Base-by-base conservation (phyloP, 805 yeast genomes). In the Yarrowia sp. region DNA sequence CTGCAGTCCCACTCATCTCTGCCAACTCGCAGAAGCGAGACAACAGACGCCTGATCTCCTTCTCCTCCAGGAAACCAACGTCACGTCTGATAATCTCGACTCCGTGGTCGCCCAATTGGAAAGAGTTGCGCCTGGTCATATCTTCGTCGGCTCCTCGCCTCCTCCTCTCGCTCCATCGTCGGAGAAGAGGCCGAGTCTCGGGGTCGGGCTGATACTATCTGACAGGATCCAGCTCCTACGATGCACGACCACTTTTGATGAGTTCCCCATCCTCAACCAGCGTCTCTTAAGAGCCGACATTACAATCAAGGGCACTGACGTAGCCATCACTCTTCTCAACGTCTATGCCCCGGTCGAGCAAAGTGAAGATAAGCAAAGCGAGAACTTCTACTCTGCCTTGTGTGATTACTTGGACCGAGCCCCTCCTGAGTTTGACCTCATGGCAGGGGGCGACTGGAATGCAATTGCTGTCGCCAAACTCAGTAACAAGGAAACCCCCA, bases 341-440 rank as follows among this genome's bases (percentile, higher is more conserved):
- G 50, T 46, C 50, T 24, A 46, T 13, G 50, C 50, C 50, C 50
- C 50, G 33, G 50, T 46, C 10, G 50, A 46, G 17, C 30, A 46
- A 13, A 42, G 46, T 9, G 34, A 24, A 7, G 17, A 24, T 33
- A 20, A 13, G 1, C 33, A 20, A 13, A 20, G 17, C 10, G 50
- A 14, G 10, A 20, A 10, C 6, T 46, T 46, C 17, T 46, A 46
- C 33, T 14, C 30, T 7, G 34, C 13, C 14, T 15, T 46, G 33
- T 20, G 33, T 9, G 50, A 24, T 12, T 46, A 43, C 20, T 9
- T 46, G 30, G 34, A 20, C 13, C 34, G 33, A 24, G 13, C 4
- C 34, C 50, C 50, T 20, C 33, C 34, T 46, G 50, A 24, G 34
- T 46, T 20, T 9, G 34, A 20, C 14, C 15, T 46, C 33, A 46